Conservation (phyloP, 2,329 filamentous ascomycete genomes). For the Bipolaris bicolor region DNA sequence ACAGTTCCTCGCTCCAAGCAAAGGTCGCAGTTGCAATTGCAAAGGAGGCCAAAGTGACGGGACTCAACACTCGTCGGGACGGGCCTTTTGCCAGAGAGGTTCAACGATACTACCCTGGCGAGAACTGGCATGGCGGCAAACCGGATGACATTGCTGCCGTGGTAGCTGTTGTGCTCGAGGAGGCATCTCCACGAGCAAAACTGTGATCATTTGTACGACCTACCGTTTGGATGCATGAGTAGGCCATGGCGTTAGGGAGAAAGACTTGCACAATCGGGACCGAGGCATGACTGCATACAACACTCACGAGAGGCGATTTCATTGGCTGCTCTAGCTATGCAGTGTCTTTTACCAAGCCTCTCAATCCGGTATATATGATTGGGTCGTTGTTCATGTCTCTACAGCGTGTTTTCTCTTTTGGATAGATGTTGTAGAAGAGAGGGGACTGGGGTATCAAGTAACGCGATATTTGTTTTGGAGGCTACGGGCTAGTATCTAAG, state of each 20-base stretch:
- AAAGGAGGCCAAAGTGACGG: conserved; percentile 81
- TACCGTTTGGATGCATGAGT: conserved; percentile 31
- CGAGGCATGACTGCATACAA: conserved; percentile 21
- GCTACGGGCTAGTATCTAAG: neutral
- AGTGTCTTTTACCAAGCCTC: conserved; percentile 1
- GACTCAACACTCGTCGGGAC: conserved; percentile 79
- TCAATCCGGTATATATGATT: neutral
- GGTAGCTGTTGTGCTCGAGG: conserved; percentile 59
- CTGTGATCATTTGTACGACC: conserved; percentile 26
- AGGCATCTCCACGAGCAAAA: conserved; percentile 21
- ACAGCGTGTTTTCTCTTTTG: neutral
- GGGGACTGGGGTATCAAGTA: neutral
- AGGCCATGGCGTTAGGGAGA: conserved; percentile 35
- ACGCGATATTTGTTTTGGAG: neutral
- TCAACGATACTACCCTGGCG: conserved; percentile 82
- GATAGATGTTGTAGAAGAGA: neutral
- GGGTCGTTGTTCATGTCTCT: neutral
- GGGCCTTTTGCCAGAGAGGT: conserved; percentile 96
- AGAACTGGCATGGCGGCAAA: conserved; percentile 90
- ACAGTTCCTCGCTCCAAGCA: conserved; percentile 70
- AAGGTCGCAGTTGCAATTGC: conserved; percentile 80
- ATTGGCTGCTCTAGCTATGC: conserved; percentile 4
- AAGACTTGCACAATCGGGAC: conserved; percentile 10
- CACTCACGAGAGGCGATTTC: conserved; percentile 8
- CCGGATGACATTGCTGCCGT: conserved; percentile 94